Conservation (phyloP, 164 flowering plant genomes). For the Berberis thunbergii region DNA sequence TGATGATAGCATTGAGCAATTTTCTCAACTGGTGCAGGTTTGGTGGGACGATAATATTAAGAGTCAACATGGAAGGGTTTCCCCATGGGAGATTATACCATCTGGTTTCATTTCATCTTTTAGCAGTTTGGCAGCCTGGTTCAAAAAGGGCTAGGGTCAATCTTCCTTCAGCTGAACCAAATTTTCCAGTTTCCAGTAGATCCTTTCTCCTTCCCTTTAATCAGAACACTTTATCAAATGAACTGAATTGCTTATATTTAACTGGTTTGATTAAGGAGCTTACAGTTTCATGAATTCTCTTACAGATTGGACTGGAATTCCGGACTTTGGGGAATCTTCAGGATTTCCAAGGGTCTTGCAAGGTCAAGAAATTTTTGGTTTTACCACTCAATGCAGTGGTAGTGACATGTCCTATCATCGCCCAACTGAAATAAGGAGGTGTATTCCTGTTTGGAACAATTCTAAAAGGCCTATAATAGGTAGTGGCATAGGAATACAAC, state of each 20-base stretch:
- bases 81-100: conserved; percentile 94
- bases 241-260: background rate
- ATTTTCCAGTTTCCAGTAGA: conserved; percentile 56
- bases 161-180: conserved; percentile 39
- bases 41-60: conserved; percentile 71
- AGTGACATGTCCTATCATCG: conserved; percentile 29
- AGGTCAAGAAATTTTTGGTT: conserved; percentile 95
- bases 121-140: conserved; percentile 31
- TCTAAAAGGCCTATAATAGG: conserved; percentile 22
- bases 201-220: conserved; percentile 1
- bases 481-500: conserved; percentile 18
- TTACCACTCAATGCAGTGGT: conserved; percentile 25
- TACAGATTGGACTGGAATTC: conserved; percentile 50
- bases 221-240: background rate
- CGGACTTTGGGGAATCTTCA: conserved; percentile 70
- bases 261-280: background rate
- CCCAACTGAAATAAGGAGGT: conserved; percentile 31
- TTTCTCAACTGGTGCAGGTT: conserved; percentile 47
- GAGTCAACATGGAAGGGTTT: conserved; percentile 56
- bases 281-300: background rate
- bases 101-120: conserved; percentile 49
- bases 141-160: conserved; percentile 60
- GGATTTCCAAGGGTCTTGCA: conserved; percentile 99
- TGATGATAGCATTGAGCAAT: background rate
- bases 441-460: conserved; percentile 25